Base-by-base conservation (phyloP, 345 rosid species). In the Lepidium africanum region DNA sequence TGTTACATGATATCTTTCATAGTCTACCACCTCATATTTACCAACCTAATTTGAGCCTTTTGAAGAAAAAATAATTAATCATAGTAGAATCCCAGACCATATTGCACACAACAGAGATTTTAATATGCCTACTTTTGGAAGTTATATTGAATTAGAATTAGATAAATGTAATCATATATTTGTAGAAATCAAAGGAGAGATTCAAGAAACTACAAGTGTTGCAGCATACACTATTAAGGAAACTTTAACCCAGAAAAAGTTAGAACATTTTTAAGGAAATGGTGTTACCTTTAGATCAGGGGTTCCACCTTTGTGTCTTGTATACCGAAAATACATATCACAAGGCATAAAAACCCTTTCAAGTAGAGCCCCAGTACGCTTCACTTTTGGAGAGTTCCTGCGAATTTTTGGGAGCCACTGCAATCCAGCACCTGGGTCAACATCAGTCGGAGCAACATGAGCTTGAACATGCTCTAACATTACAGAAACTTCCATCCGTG, bases 371-470 rank as follows among this genome's bases (percentile, higher is more conserved):
- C 99, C 99, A 48, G 97, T 94, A 32, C 97, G 99, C 72, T 94
- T 94, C 71, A 85, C 96, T 81, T 89, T 86, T 17, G 95, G 90
- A 38, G 99, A 94, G 83, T 79, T 87, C 79, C 80, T 82, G 56
- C 63, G 89, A 78, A 94, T 87, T 80, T 87, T 94, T 41, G 93
- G 97, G 74, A 94, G 96, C 99, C 99, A 94, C 80, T 94, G 99
- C 65, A 94, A 75, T 74, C 96, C 99, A 72, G 99, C 99, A 63
- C 99, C 99, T 58, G 97, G 99, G 76, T 94, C 97, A 69, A 94
- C 99, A 81, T 94, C 99, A 77, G 99, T 94, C 13, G 99, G 99
- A 72, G 99, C 97, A 79, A 94, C 99, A 80, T 94, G 99, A 73
- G 97, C 99, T 75, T 94, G 99, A 37, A 94, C 99, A 78, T 79